These are phyloP conservation scores for Elasticomyces elasticus DNA, from an alignment of 495 filamentous ascomycete species.

Conservation along the genomic window DNA sequence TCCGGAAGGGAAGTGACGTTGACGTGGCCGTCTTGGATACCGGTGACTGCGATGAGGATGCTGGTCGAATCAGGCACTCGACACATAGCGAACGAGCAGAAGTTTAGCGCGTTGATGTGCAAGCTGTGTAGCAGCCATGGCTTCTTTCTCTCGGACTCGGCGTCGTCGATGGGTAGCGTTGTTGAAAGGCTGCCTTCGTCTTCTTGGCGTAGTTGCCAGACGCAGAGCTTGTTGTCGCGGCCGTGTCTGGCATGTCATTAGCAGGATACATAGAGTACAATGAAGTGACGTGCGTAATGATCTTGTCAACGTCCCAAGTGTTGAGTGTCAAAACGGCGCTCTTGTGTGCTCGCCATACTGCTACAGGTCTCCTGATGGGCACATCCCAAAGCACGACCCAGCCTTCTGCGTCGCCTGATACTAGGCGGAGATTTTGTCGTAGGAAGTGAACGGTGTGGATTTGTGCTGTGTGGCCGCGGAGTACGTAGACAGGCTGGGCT, in stretches of 20 bases:
- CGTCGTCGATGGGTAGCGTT: conserved; percentile 58
- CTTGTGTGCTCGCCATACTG: conserved; percentile 82
- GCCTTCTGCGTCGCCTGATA: conserved; percentile 84
- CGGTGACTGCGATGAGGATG: conserved; percentile 28
- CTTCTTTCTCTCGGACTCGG: conserved; percentile 34
- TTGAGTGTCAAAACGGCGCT: conserved; percentile 62
- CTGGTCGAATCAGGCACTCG: background rate
- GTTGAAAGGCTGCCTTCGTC: conserved; percentile 60
- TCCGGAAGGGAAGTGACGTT: conserved; percentile 80
- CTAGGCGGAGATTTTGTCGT: conserved; percentile 56
- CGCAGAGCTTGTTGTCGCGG: conserved; percentile 73
- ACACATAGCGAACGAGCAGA: conserved; percentile 70
- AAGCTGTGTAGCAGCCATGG: conserved; percentile 82
- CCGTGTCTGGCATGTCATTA: conserved; percentile 55
- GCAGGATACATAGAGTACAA: background rate
- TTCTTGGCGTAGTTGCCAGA: conserved; percentile 61
- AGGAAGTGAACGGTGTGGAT: conserved; percentile 73
- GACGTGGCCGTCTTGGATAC: conserved; percentile 41
- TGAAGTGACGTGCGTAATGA: conserved; percentile 66
- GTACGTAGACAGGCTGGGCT: conserved; percentile 69
- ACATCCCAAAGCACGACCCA: conserved; percentile 83
- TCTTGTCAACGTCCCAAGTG: conserved; percentile 45
- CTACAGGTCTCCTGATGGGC: conserved; percentile 66
- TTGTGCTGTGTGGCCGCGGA: conserved; percentile 75
- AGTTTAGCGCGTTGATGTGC: conserved; percentile 87